A percentile compares a stretch with the other conserved stretches of the same genome.
Conservation (phyloP, 1,139 yeast genomes). For the Pneumocystis carinii region DNA sequence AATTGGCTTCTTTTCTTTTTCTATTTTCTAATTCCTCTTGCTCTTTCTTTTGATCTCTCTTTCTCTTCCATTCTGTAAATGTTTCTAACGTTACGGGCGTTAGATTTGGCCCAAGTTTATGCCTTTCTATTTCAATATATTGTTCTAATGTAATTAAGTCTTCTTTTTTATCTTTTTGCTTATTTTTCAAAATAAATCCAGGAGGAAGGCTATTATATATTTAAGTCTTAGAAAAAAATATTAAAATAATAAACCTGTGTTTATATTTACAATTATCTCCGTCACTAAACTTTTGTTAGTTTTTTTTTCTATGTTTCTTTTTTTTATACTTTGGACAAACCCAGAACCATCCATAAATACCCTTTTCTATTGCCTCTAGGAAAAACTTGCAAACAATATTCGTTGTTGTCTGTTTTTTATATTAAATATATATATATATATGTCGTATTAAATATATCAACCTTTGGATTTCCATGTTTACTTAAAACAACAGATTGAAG, state of each 20-base stretch:
- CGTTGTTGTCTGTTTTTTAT: slow-evolving; percentile 54
- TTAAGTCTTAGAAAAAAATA: background rate
- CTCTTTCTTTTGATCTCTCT: slow-evolving; percentile 46
- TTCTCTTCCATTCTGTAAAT: slow-evolving; percentile 73
- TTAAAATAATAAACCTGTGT: slow-evolving; percentile 30
- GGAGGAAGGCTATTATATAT: slow-evolving; percentile 60
- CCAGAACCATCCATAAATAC: slow-evolving; percentile 99
- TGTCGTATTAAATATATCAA: background rate
- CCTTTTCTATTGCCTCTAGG: slow-evolving; percentile 93
- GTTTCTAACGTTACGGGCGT: slow-evolving; percentile 80
- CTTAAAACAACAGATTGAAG: slow-evolving; percentile 72
- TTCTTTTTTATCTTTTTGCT: slow-evolving; percentile 72
- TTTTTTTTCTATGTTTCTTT: background rate
- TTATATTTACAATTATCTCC: slow-evolving; percentile 86
- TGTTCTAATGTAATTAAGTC: slow-evolving; percentile 92
- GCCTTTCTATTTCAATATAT: slow-evolving; percentile 86
- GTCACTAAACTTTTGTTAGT: background rate
- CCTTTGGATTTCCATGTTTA: slow-evolving; percentile 72
- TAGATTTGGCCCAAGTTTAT: slow-evolving; percentile 58
- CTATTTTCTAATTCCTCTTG: slow-evolving; percentile 36
- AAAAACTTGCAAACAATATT: slow-evolving; percentile 88
- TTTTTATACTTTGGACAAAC: slow-evolving; percentile 66
- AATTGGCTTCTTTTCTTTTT: slow-evolving; percentile 32
- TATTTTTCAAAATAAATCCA: slow-evolving; percentile 92
- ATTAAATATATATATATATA: background rate